Evolutionary conservation across 2,329 filamentous ascomycete genomes (phyloP), one percentile per base, ranked within the genome.

Genomic region (Coniochaeta hoffmannii): DNA sequence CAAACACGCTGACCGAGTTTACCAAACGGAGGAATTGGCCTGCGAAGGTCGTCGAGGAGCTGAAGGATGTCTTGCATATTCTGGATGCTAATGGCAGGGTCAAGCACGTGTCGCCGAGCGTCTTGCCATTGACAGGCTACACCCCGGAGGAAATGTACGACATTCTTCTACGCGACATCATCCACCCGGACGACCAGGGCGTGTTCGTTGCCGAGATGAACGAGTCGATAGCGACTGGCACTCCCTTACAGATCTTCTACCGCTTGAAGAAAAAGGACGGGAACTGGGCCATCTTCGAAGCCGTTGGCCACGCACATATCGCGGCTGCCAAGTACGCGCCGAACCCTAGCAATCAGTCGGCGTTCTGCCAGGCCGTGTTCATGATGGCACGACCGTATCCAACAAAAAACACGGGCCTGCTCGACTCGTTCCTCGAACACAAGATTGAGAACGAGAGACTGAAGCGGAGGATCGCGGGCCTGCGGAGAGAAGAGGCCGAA

Each of bases 401-500:
- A 5, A 95, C 89, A 30, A 92, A 89, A 72, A 96, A 93, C 66
- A 87, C 90, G 1, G 83, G 82, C 3, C 78, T 97, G 11, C 78
- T 97, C 19, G 92, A 97, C 71, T 95, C 91, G 0, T 97, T 97
- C 65, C 77, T 97, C 28, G 93, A 97, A 69, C 92, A 97, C 74
- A 97, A 97, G 71, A 93, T 96, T 55, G 93, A 97, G 69, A 96
- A 97, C 65, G 91, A 96, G 73, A 83, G 92, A 4, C 72, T 97
- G 51, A 85, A 84, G 64, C 88, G 90, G 63, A 85, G 90, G 44
- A 96, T 97, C 59, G 85, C 87, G 17, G 90, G 95, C 71, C 76
- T 97, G 55, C 89, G 89, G 62, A 81, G 82, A 58, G 93, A 97
- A 69, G 93, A 97, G 69, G 84, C 87, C 56, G 89, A 92, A 55